Evolutionary conservation across 2,329 filamentous ascomycete genomes (phyloP), one percentile per base, ranked within the genome.

Genomic region (Sphaerulina vaccinii): DNA sequence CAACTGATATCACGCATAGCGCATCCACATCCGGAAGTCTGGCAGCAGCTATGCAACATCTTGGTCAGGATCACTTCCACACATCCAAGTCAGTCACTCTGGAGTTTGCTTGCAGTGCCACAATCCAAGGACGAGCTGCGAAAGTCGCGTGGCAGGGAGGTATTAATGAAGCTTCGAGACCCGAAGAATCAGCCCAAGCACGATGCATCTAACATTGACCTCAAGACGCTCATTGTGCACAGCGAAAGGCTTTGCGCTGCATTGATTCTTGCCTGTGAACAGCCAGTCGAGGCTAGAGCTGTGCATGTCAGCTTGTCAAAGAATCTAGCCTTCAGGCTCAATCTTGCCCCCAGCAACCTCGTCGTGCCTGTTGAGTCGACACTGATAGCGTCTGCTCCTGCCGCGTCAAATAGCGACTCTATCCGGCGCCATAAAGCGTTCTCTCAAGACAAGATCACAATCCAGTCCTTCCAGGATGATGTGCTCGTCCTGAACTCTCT

Each of bases 1-100:
- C 93, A 99, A 70, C 87, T 99, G 56, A 88, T 99, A 51, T 93
- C 92, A n/a, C 85, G 93, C 24, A 96, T 99, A 63, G 88, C 88
- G 39, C 93, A 99, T 71, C 84, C 86, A 1, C 88, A 96, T 67
- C 71, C 71, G 3, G 81, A 84, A 1, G 90, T 96, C 1, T 95
- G 89, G 71, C 82, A 85, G 52, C 76, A 88, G 8, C 74, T 99
- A 5, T 82, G 85, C 47, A 79, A 80, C 27, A 92, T 97, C 59
- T 90, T 99, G 49, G 75, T 86, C 55, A 92, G 88, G 67, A 89
- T 96, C n/a, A 85, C 95, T 7, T 79, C 84, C 36, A 78, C 83
- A n/a, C 88, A 96, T 69, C 92, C 93, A 0, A 89, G 88, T 55
- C 93, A 99, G 70, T 86, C 91, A 1, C 71, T 97, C 21, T 99